These are phyloP conservation scores for Protomyces arabidopsidicola DNA, from an alignment of 1,139 yeast species.

Conservation along the genomic window DNA sequence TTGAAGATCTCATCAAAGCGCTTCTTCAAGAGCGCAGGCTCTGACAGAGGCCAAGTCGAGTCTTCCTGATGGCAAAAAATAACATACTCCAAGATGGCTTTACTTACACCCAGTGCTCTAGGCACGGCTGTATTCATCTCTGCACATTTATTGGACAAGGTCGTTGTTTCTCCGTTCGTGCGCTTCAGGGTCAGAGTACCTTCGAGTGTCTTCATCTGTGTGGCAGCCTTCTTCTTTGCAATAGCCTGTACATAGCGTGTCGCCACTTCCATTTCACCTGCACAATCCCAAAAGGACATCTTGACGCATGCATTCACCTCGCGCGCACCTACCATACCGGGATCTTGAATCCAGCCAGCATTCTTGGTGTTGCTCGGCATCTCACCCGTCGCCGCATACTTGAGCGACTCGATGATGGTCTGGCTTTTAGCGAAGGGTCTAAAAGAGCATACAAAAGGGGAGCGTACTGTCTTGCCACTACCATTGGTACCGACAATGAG, in stretches of 20 bases:
- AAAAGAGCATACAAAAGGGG: slow-evolving; percentile 27
- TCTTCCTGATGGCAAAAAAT: slow-evolving; percentile 98
- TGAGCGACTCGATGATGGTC: slow-evolving; percentile 87
- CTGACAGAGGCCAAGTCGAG: slow-evolving; percentile 92
- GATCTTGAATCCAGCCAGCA: slow-evolving; percentile 95
- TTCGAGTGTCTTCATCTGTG: slow-evolving; percentile 80
- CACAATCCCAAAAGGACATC: slow-evolving; percentile 71
- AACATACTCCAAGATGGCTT: slow-evolving; percentile 83
- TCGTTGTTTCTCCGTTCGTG: slow-evolving; percentile 60
- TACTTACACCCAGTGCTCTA: slow-evolving; percentile 75
- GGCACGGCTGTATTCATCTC: slow-evolving; percentile 85
- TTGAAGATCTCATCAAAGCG: slow-evolving; percentile 95
- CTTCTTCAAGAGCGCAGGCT: slow-evolving; percentile 81
- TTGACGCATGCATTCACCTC: slow-evolving; percentile 87
- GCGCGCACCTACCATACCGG: slow-evolving; percentile 55
- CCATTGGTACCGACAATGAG: slow-evolving; percentile 95
- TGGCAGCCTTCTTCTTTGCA: slow-evolving; percentile 49
- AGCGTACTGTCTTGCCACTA: slow-evolving; percentile 75
- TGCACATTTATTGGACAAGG: slow-evolving; percentile 75
- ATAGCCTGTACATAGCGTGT: slow-evolving; percentile 77
- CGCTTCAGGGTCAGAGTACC: slow-evolving; percentile 68
- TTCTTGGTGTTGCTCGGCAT: slow-evolving; percentile 94
- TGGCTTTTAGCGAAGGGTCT: background rate
- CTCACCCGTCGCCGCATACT: slow-evolving; percentile 93
- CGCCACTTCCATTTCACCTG: slow-evolving; percentile 73